Percentiles rank a stretch among this genome's conserved stretches.
phyloP scores from a whole-genome alignment of 768 basidiomycete species.

The Rubroboletus pulcherrimus region DNA sequence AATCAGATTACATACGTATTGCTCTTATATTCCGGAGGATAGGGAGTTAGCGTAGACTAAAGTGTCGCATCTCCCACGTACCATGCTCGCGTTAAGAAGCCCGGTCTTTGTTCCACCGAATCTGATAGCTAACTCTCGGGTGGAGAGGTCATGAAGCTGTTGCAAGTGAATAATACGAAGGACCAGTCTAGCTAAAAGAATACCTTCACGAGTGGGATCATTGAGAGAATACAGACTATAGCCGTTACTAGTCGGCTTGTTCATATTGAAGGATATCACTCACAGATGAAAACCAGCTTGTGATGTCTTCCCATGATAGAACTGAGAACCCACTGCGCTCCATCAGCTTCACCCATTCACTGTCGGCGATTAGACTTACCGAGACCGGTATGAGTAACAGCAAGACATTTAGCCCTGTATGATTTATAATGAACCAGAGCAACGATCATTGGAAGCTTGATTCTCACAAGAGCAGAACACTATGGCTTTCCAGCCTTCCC shows the following conservation, averaged over 20 bases:
- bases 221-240: constrained; percentile 60
- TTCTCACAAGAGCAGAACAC: constrained; percentile 55
- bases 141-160: constrained; percentile 75
- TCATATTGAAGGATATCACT: constrained; percentile 20
- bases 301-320: constrained; percentile 45
- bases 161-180: constrained; percentile 2
- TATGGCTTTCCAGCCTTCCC: constrained; percentile 52
- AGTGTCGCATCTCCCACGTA: constrained; percentile 28
- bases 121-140: constrained; percentile 66
- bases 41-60: constrained; percentile 1
- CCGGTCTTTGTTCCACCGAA: constrained; percentile 77
- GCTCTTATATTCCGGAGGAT: constrained; percentile 40
- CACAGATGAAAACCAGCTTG: constrained; percentile 60
- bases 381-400: constrained; percentile 63
- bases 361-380: constrained; percentile 37
- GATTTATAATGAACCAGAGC: not conserved
- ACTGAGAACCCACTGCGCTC: constrained; percentile 52
- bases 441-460: not conserved
- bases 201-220: constrained; percentile 79
- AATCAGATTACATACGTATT: constrained; percentile 51
- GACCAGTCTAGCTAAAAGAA: not conserved
- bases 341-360: not conserved
- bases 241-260: not conserved
- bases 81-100: constrained; percentile 78
- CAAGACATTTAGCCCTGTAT: constrained; percentile 65